Base-by-base conservation (phyloP, 108 stramenopile genomes). In the Aurantiochytrium sp. region DNA sequence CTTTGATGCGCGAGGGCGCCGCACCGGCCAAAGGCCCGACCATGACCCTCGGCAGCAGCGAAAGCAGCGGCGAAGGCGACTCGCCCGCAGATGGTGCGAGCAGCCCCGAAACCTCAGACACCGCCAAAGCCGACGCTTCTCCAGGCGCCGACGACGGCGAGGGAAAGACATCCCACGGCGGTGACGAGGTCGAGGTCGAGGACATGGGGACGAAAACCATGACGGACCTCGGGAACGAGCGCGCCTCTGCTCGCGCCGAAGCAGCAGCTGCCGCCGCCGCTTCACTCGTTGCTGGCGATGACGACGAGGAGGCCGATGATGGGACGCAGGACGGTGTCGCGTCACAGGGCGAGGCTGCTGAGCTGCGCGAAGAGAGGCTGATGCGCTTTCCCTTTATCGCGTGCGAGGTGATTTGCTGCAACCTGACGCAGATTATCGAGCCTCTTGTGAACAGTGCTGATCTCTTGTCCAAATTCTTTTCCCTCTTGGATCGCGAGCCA, bases 381-480 rank as follows among this genome's bases (percentile, higher is more conserved):
- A 53, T 53, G 49, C 45, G 51, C 49, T 83, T 83, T 23, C 76
- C 76, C 19, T 83, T 83, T 23, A 53, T 83, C 45, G 76, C 76
- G 51, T 83, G 76, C 4, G 76, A 83, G 51, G n/a, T 83, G 19
- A 47, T 83, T 16, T 83, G 76, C 76, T 83, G 76, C 76, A 83
- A 53, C 76, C 45, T 83, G 45, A 83, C 76, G 19, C 51, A 47
- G 25, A 53, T 83, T 12, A 35, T 83, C 76, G 76, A 83, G 76
- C 76, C 76, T 8, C 1, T 83, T 0, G 76, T 83, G 14, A 83
- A 83, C 76, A 83, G 76, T 23, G 76, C 76, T 6, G 76, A 47
- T 18, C 51, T 83, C 6, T 45, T 83, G 19, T 47, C 49, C 4
- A 83, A 83, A 45, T 83, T 83, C 51, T 83, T 83, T 23, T 47